These are phyloP conservation scores for Candida tibetensis DNA, from an alignment of 805 yeast species.

Conservation along the genomic window DNA sequence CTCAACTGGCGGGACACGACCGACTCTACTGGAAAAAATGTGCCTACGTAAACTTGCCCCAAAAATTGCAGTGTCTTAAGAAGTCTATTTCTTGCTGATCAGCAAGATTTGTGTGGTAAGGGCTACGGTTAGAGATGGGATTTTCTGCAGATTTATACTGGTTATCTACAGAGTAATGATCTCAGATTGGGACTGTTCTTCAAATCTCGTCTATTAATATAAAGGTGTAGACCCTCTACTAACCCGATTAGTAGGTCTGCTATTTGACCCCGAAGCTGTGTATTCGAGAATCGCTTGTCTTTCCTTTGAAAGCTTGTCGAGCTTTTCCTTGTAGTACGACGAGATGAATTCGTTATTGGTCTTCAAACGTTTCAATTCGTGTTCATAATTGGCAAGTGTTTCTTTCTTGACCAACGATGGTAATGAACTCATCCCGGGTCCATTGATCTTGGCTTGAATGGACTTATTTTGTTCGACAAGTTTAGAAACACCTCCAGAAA, in stretches of 20 bases:
- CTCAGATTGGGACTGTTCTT: too few species aligned
- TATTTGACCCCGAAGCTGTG: slow-evolving; percentile 25
- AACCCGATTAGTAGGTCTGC: slow-evolving; percentile 33
- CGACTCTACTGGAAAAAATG: too few species aligned
- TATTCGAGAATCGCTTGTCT: slow-evolving; percentile 29
- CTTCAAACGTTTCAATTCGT: slow-evolving; percentile 22
- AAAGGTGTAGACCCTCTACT: slow-evolving; percentile 42
- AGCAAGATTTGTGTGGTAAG: too few species aligned
- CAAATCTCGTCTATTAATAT: too few species aligned
- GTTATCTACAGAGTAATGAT: too few species aligned
- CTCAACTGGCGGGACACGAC: too few species aligned
- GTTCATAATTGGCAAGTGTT: slow-evolving; percentile 27
- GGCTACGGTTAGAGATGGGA: too few species aligned
- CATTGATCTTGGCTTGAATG: slow-evolving; percentile 23
- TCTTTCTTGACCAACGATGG: slow-evolving; percentile 36
- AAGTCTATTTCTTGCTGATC: too few species aligned
- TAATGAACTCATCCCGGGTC: slow-evolving; percentile 34
- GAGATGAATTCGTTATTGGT: slow-evolving; percentile 29
- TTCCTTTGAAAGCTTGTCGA: slow-evolving; percentile 36
- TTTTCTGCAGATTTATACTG: too few species aligned
- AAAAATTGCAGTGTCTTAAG: too few species aligned
- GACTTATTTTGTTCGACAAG: slow-evolving; percentile 18
- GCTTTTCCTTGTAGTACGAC: slow-evolving; percentile 26
- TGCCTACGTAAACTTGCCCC: too few species aligned
- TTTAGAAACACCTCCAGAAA: slow-evolving; percentile 19